phyloP scores from a whole-genome alignment of 2,329 filamentous ascomycete species.

The Rhexocercosporidium sp. region DNA sequence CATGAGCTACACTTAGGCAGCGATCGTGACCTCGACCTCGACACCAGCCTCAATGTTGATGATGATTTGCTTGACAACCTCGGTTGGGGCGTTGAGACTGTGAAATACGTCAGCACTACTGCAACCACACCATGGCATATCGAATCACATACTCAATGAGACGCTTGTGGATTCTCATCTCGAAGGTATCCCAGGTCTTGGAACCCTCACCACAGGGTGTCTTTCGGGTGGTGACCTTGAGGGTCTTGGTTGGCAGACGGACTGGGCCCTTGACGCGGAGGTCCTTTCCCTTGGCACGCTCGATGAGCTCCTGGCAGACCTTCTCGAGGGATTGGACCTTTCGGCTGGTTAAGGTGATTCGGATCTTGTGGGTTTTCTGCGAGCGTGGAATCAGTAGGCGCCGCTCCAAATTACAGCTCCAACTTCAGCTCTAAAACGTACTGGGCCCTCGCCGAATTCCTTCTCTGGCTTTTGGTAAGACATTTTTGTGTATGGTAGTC shows the following conservation, averaged over 20 bases:
- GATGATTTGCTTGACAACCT: conserved; percentile 96
- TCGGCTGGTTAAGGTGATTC: conserved; percentile 94
- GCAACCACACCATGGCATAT: conserved; percentile 2
- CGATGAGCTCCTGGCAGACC: conserved; percentile 97
- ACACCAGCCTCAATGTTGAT: conserved; percentile 95
- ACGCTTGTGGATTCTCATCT: conserved; percentile 99
- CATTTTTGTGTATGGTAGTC: conserved; percentile 62
- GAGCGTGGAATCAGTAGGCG: conserved; percentile 12
- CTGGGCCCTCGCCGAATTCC: conserved; percentile 83
- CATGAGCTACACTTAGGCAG: conserved; percentile 62
- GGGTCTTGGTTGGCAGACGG: conserved; percentile 94
- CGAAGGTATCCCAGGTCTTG: conserved; percentile 99
- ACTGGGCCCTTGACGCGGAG: conserved; percentile 98
- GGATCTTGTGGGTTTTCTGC: conserved; percentile 94
- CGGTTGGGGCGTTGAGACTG: conserved; percentile 92
- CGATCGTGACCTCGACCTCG: conserved; percentile 92
- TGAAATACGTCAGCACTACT: conserved; percentile 30
- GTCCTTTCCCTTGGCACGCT: conserved; percentile 98
- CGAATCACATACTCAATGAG: conserved; percentile 83
- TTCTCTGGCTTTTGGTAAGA: conserved; percentile 97
- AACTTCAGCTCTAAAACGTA: conserved; percentile 54
- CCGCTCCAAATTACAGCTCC: background rate
- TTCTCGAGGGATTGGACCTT: conserved; percentile 97
- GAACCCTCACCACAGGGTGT: conserved; percentile 99
- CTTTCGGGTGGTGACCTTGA: conserved; percentile 84